Evolutionary conservation across 1,139 yeast species (phyloP).

Genomic region (Saccharomyces uvarum): DNA sequence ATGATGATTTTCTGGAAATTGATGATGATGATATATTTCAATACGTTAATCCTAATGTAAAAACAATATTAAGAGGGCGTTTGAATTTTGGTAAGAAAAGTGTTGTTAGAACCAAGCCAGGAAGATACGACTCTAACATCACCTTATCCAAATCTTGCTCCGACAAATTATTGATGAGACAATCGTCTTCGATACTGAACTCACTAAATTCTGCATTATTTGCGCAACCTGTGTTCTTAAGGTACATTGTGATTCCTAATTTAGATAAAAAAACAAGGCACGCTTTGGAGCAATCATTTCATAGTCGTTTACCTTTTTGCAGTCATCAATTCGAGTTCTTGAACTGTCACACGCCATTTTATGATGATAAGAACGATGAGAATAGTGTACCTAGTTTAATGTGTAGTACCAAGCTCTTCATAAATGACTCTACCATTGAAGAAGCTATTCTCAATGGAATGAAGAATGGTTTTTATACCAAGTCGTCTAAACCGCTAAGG

Average conservation of each 20-base stretch:
- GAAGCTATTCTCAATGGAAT: constrained; percentile 50
- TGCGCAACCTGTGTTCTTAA: constrained; percentile 39
- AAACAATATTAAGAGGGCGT: constrained; percentile 52
- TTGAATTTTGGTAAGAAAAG: constrained; percentile 52
- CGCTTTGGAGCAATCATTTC: constrained; percentile 51
- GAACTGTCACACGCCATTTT: constrained; percentile 9
- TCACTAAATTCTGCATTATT: constrained; percentile 42
- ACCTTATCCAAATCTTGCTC: constrained; percentile 80
- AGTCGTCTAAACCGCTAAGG: constrained; percentile 38
- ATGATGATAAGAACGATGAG: constrained; percentile 20
- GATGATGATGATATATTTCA: constrained; percentile 24
- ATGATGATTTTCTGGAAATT: constrained; percentile 27
- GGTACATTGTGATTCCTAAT: constrained; percentile 48
- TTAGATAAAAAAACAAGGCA: constrained; percentile 23
- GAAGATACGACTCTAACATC: constrained; percentile 64
- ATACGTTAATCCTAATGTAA: constrained; percentile 24
- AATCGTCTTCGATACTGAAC: constrained; percentile 52
- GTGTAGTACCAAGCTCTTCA: constrained; percentile 15
- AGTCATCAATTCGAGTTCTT: constrained; percentile 10
- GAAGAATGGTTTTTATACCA: constrained; percentile 43
- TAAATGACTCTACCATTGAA: constrained; percentile 1
- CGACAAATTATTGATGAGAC: constrained; percentile 67
- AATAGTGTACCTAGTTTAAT: constrained; percentile 26
- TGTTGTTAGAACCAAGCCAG: constrained; percentile 82
- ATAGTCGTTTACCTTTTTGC: constrained; percentile 28